Evolutionary conservation across 2,329 filamentous ascomycete species (phyloP).

Genomic region (Aspergillus sp.): DNA sequence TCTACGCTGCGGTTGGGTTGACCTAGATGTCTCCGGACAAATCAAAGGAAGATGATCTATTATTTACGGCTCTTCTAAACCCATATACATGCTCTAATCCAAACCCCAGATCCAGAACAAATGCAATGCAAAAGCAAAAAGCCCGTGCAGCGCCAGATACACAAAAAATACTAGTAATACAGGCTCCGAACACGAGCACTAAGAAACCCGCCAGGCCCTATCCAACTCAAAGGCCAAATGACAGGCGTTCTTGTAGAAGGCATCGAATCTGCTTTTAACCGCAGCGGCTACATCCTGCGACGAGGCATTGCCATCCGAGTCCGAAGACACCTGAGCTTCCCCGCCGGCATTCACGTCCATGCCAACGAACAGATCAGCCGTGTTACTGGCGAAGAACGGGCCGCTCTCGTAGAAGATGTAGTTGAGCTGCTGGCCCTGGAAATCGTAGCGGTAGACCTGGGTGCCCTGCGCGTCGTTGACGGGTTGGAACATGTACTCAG

Average conservation of each 20-base stretch:
- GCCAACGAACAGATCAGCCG: conserved; percentile 23
- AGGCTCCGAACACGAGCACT: not conserved
- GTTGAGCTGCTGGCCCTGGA: conserved; percentile 21
- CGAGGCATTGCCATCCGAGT: conserved; percentile 1
- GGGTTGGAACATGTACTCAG: conserved; percentile 28
- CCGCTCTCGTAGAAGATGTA: conserved; percentile 25
- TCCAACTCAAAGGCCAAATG: conserved; percentile 30
- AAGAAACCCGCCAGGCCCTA: conserved; percentile 6
- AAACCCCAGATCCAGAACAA: no score
- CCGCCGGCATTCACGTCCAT: conserved; percentile 16
- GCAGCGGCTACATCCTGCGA: conserved; percentile 5
- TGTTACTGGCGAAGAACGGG: conserved; percentile 19
- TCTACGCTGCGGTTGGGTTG: conserved; percentile 17
- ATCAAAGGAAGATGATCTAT: no score
- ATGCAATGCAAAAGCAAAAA: not conserved
- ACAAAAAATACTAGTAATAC: not conserved
- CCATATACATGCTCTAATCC: no score
- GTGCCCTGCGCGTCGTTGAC: conserved; percentile 20
- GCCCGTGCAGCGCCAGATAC: no score
- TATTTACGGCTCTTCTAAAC: no score
- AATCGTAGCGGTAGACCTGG: conserved; percentile 22
- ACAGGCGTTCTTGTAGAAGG: conserved; percentile 29
- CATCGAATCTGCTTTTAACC: conserved; percentile 20
- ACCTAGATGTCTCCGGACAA: no score
- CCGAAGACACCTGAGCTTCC: no score